Percentiles rank a stretch among this genome's conserved stretches.
Evolutionary conservation across 768 basidiomycete species (phyloP).

Genomic region (Mrakia hoshinonis): DNA sequence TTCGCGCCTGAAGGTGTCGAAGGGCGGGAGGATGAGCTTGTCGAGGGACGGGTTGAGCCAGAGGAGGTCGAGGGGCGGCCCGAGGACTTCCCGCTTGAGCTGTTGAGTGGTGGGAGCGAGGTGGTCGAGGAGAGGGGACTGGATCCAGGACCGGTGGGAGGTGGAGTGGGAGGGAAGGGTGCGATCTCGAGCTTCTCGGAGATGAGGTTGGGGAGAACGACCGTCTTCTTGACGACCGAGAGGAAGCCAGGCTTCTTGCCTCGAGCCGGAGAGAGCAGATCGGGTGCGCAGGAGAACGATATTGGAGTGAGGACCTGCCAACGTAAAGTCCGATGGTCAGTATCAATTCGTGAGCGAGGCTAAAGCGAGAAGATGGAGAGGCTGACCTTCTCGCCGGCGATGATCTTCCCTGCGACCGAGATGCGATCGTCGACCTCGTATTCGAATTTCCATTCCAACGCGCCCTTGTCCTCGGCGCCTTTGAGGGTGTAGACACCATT

Average conservation of each 20-base stretch:
- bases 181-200: constrained; percentile 52
- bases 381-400: constrained; percentile 59
- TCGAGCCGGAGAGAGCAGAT: constrained; percentile 54
- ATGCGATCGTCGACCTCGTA: constrained; percentile 61
- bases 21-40: not conserved
- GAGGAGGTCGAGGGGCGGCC: not conserved
- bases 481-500: constrained; percentile 69
- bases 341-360: not conserved
- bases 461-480: constrained; percentile 53
- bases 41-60: not conserved
- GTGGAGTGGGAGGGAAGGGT: not conserved
- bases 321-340: not conserved
- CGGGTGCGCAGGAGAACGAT: constrained; percentile 65
- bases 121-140: not conserved
- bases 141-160: not conserved
- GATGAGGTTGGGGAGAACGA: constrained; percentile 53
- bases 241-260: constrained; percentile 61
- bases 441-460: constrained; percentile 66
- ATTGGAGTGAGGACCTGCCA: constrained; percentile 54
- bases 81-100: too few relatives aligned
- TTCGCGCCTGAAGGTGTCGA: too few relatives aligned
- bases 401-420: constrained; percentile 43
- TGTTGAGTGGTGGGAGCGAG: not conserved
- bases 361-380: not conserved
- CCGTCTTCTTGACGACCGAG: constrained; percentile 62